Base-by-base conservation (phyloP, 208 protist genomes). In the Vickermania ingenoplastis region DNA sequence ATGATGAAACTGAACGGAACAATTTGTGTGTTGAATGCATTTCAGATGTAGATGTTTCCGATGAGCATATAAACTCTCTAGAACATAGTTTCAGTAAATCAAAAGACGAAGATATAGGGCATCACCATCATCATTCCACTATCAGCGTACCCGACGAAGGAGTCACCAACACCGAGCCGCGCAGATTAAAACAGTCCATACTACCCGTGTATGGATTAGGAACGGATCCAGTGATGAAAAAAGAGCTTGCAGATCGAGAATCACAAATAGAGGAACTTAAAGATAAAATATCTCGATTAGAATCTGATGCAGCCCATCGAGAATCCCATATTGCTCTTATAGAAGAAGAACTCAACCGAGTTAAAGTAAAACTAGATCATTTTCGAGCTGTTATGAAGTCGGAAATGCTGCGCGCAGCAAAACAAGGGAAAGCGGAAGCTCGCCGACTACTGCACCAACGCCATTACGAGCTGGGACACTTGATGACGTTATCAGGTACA, bases 391-490 rank as follows among this genome's bases (percentile, higher is more conserved):
- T 79, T 23, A 67, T 91, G 69, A 64, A 67, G 3, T 58, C 66
- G 21, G 79, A 86, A 41, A 86, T 91, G 79, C 54, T 80, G 5
- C 26, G 59, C 1, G 63, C 75, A 23, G 73, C 83, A 11, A 61
- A 67, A 31, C 66, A 77, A 50, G 41, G 60, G 48, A 69, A 69
- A 21, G 59, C 64, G 5, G 74, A 86, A 49, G 83, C 83, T 2
- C 76, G 79, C 7, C 73, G 83, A 5, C 52, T 76, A n/a, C 73
- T 83, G 1, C 75, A 85, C 58, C 67, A 79, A 61, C 45, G 57
- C 24, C 83, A 91, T 61, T 91, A 85, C 56, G 83, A 91, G 60
- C 74, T 91, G 23, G 83, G 83, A n/a, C 83, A 91, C 36, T 74
- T 83, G 24, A 72, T 72, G 24, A 73, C 67, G 54, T 79, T 67